Base-by-base conservation (phyloP, 2,329 filamentous ascomycete genomes). In the Penicillium hesseltinei region DNA sequence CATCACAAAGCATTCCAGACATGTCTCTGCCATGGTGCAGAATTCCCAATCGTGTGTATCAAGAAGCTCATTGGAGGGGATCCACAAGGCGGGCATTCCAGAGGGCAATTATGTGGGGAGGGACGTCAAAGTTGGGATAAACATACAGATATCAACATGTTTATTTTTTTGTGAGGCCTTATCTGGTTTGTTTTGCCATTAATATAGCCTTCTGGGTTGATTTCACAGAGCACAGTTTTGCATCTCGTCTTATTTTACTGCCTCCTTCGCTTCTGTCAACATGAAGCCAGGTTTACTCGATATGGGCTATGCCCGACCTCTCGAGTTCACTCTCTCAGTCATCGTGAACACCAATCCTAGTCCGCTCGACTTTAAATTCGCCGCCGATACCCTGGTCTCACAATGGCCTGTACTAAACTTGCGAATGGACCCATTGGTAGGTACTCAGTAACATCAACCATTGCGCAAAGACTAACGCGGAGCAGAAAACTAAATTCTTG, bases 391-490 rank as follows among this genome's bases (percentile, higher is more conserved):
- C 3, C 55, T 57, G 4, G 44, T 54, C 4, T 54, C 38, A 13
- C 50, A 57, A 57, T 57, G 55, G 55, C 55, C 55, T 19, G 44
- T 54, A 4, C 23, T 57, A 9, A 54, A 53, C 8, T 10, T 57
- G 23, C 50, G 55, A 25, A 57, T 57, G 55, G 21, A 57, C 11
- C 25, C 55, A 4, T 33, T 54, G 50, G 55, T 57, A n/a, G 13
- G 54, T 19, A 29, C 2, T 27, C 17, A n/a, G 6, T 4, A n/a
- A n/a, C 4, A 21, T 31, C 13, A 19, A 10, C 2, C 15, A 3
- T 10, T 15, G 10, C 5, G n/a, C 11, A 13, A 19, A 51, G 2
- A 3, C 47, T 56, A 6, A 56, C 4, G 19, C 5, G 1, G 3
- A 11, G 33, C 23, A 54, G 55, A 57, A 57, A 54, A 57, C 49